Evolutionary conservation across 768 basidiomycete species (phyloP).

Genomic region (Dictyophora rubrovolvata): DNA sequence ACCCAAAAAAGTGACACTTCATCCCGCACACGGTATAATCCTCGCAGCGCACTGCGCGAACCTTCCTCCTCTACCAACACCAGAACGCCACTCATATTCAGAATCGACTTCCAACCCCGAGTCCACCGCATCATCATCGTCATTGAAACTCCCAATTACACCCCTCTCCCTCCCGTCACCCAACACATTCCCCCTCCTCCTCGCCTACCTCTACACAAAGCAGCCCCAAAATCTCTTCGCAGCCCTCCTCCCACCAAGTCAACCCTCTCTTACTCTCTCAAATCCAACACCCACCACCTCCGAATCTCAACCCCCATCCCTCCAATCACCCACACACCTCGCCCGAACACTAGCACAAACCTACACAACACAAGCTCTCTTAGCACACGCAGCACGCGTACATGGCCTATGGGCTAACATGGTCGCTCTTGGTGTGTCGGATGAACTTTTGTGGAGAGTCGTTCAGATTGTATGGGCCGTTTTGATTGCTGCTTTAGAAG

Average conservation of each 20-base stretch:
- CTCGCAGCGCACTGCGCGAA: constrained; percentile 11
- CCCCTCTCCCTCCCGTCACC: constrained; percentile 15
- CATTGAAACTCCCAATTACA: constrained; percentile 13
- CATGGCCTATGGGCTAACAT: constrained; percentile 11
- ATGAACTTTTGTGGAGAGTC: constrained; percentile 4
- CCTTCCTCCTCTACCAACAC: constrained; percentile 1
- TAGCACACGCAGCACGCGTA: constrained; percentile 1
- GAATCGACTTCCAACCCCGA: too few species aligned
- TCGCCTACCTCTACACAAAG: constrained; percentile 17
- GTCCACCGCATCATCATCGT: background rate
- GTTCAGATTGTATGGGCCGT: constrained; percentile 10
- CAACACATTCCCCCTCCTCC: constrained; percentile 14
- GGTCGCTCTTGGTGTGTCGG: constrained; percentile 7
- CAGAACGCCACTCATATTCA: background rate
- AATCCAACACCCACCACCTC: background rate
- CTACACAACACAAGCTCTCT: constrained; percentile 3
- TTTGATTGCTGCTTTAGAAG: constrained; percentile 1
- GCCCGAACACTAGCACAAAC: constrained; percentile 1
- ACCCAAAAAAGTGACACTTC: constrained; percentile 10
- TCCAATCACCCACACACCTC: constrained; percentile 13
- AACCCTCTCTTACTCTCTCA: constrained; percentile 20
- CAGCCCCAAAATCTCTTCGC: constrained; percentile 11
- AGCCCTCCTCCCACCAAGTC: constrained; percentile 15
- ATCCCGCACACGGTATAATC: constrained; percentile 18
- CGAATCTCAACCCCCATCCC: constrained; percentile 17